Percentiles rank a stretch among this genome's conserved stretches.
Conservation (phyloP, 2,329 filamentous ascomycete species). For the Penicillium sp. region DNA sequence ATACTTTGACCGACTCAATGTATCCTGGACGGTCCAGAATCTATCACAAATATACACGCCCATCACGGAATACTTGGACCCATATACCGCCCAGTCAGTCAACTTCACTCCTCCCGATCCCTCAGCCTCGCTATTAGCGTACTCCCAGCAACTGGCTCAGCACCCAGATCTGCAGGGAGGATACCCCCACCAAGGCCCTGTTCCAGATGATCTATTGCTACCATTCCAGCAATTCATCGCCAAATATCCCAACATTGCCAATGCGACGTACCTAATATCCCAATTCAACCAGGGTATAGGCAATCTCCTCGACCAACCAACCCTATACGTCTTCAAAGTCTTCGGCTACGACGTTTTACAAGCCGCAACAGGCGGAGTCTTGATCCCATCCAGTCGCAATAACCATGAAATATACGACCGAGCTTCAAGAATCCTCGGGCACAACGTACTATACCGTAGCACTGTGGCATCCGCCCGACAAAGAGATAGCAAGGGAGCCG, state of each 20-base stretch:
- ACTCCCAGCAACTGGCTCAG: constrained; percentile 37
- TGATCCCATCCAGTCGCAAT: constrained; percentile 15
- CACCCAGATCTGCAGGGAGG: constrained; percentile 16
- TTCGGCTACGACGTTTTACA: constrained; percentile 16
- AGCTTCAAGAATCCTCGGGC: constrained; percentile 27
- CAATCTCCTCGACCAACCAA: constrained; percentile 25
- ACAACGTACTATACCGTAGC: constrained; percentile 32
- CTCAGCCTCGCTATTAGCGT: not conserved
- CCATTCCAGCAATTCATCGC: constrained; percentile 53
- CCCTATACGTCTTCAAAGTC: constrained; percentile 22
- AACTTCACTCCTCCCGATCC: constrained; percentile 13
- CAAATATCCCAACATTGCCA: constrained; percentile 52
- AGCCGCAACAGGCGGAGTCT: constrained; percentile 7
- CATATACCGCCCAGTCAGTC: constrained; percentile 35
- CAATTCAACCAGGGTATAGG: constrained; percentile 50
- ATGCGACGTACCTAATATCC: constrained; percentile 48
- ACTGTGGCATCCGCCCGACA: constrained; percentile 21
- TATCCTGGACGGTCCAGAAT: constrained; percentile 14
- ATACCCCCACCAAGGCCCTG: constrained; percentile 45
- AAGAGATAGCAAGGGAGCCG: constrained; percentile 22
- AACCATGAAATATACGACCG: constrained; percentile 29
- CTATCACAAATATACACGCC: constrained; percentile 14
- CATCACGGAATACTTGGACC: constrained; percentile 21
- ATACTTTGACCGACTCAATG: constrained; percentile 35
- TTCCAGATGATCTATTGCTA: constrained; percentile 53